Percentiles rank a stretch among this genome's conserved stretches.
These are phyloP conservation scores for Gloeopeniophorella convolvens DNA, from an alignment of 768 basidiomycete species.

Conservation along the genomic window DNA sequence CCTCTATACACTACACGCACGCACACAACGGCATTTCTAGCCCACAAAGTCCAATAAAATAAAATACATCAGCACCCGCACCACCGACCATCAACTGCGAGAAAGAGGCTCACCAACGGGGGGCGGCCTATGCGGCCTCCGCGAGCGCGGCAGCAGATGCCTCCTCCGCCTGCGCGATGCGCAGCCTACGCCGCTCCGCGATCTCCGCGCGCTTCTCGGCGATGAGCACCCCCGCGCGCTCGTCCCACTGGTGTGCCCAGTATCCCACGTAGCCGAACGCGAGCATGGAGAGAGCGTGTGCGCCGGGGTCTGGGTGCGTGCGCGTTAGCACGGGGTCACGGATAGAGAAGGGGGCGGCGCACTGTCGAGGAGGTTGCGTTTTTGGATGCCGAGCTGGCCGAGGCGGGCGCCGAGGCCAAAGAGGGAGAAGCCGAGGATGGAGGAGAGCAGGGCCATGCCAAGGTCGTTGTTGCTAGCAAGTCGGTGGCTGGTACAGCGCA, in stretches of 20 bases:
- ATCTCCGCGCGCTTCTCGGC: constrained; percentile 59
- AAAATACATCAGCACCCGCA: too few species aligned
- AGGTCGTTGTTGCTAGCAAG: too few species aligned
- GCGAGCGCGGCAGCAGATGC: constrained; percentile 14
- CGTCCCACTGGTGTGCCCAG: constrained; percentile 64
- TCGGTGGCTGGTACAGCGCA: too few species aligned
- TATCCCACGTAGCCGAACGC: constrained; percentile 72
- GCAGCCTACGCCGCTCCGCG: constrained; percentile 39
- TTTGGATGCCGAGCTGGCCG: constrained; percentile 84
- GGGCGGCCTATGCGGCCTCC: constrained; percentile 9
- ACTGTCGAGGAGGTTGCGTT: constrained; percentile 75
- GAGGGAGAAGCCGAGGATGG: constrained; percentile 68
- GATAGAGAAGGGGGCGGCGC: constrained; percentile 29
- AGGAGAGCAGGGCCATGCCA: constrained; percentile 65
- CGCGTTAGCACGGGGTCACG: background rate
- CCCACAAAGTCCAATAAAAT: too few species aligned
- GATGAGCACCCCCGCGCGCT: constrained; percentile 52
- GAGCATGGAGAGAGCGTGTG: constrained; percentile 61
- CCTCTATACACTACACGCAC: too few species aligned
- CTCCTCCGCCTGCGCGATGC: constrained; percentile 29
- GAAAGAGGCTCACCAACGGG: too few species aligned
- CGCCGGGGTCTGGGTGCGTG: constrained; percentile 54
- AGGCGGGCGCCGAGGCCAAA: constrained; percentile 81
- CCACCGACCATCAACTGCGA: background rate
- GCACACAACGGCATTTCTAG: too few species aligned